Percentiles rank a stretch among this genome's conserved stretches.
These are phyloP conservation scores for Acacia concinna DNA, from an alignment of 331 rosid species.

Conservation along the genomic window DNA sequence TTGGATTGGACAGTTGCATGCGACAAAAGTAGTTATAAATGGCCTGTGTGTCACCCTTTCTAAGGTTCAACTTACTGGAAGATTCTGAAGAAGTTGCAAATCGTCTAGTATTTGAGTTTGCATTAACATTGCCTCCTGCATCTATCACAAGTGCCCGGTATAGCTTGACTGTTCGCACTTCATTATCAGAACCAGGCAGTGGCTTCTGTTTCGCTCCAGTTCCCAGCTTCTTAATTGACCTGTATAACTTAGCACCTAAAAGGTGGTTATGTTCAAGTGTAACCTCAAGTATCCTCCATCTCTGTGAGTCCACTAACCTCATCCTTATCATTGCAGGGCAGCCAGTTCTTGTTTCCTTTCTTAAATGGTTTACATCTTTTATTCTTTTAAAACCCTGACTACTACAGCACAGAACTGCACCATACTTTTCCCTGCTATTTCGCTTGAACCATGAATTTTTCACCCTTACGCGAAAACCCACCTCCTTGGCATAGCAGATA, in stretches of 20 bases:
- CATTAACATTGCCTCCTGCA: slow-evolving; percentile 54
- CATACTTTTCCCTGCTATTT: slow-evolving; percentile 90
- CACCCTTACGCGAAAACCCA: slow-evolving; percentile 93
- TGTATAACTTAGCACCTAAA: slow-evolving; percentile 64
- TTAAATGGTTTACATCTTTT: slow-evolving; percentile 79
- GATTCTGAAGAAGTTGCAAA: slow-evolving; percentile 38
- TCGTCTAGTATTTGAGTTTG: slow-evolving; percentile 45
- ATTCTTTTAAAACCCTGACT: slow-evolving; percentile 95
- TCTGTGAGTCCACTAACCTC: slow-evolving; percentile 77
- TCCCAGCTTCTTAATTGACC: slow-evolving; percentile 63
- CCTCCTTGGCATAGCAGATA: slow-evolving; percentile 88
- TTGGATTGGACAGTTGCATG: slow-evolving; percentile 85
- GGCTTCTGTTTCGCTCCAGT: slow-evolving; percentile 61
- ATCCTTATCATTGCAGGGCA: slow-evolving; percentile 98
- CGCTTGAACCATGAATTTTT: slow-evolving; percentile 97
- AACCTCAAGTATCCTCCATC: slow-evolving; percentile 94
- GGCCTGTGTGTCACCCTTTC: slow-evolving; percentile 85
- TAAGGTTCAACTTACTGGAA: slow-evolving; percentile 63
- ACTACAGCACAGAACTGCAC: slow-evolving; percentile 97
- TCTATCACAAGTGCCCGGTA: slow-evolving; percentile 93
- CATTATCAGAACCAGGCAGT: slow-evolving; percentile 56
- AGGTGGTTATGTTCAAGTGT: slow-evolving; percentile 84
- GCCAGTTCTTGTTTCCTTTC: slow-evolving; percentile 95
- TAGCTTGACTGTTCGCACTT: slow-evolving; percentile 65
- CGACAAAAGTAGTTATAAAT: slow-evolving; percentile 88